A percentile compares a stretch with the other conserved stretches of the same genome.
These are phyloP conservation scores for Colletotrichum navitas DNA, from an alignment of 2,329 filamentous ascomycete species.

Conservation along the genomic window DNA sequence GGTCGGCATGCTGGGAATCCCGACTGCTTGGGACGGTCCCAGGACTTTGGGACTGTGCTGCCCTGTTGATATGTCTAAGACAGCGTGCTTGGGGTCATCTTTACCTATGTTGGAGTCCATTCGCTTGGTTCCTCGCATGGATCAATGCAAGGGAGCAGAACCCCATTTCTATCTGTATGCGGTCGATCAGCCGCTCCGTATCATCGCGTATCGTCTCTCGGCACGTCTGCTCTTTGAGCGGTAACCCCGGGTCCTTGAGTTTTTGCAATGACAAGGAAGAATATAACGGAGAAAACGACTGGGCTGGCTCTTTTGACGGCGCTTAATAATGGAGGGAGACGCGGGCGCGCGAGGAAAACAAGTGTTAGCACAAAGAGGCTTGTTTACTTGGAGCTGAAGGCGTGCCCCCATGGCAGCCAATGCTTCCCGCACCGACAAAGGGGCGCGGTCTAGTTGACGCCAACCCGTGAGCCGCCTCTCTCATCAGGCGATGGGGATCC, in stretches of 20 bases:
- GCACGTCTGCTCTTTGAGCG: not conserved
- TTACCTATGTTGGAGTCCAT: not conserved
- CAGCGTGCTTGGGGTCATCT: not conserved
- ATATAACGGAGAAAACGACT: not conserved
- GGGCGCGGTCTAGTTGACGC: not conserved
- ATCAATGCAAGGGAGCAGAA: not conserved
- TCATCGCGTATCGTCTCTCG: too few relatives aligned
- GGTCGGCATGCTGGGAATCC: not conserved
- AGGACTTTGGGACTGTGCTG: not conserved
- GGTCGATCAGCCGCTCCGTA: too few relatives aligned
- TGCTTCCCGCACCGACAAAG: conserved; percentile 10
- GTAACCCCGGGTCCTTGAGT: not conserved
- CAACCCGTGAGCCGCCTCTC: conserved; percentile 3
- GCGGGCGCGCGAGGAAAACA: not conserved
- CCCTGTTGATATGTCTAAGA: not conserved
- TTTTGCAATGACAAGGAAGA: too few relatives aligned
- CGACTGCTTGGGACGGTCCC: conserved; percentile 1
- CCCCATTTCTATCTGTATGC: not conserved
- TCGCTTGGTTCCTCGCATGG: not conserved
- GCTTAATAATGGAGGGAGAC: not conserved
- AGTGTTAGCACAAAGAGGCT: not conserved
- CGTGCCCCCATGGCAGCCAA: not conserved
- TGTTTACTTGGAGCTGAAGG: not conserved
- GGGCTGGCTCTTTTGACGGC: not conserved
- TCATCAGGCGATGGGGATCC: not conserved